A percentile compares a stretch with the other conserved stretches of the same genome.
Evolutionary conservation across 1,284 basidiomycete species (phyloP).

Genomic region (Ganoderma meredithae): DNA sequence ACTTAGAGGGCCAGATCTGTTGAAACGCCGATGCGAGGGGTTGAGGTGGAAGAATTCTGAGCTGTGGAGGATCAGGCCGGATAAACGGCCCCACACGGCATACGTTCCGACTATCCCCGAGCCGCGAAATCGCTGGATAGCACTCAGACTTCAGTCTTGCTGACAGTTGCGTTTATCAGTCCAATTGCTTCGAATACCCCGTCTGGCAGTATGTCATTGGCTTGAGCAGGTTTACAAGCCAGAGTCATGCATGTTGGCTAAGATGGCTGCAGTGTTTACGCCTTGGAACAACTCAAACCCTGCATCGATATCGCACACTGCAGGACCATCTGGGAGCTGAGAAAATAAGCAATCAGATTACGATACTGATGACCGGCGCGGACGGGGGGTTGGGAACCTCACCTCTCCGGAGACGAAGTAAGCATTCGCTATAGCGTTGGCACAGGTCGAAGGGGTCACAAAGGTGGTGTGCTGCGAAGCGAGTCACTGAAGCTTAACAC

Average conservation of each 20-base stretch:
- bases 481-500: neutral
- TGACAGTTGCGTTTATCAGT: neutral
- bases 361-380: neutral
- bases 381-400: neutral
- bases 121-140: neutral
- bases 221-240: neutral
- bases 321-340: conserved; percentile 5
- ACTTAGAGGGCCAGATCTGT: neutral
- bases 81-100: neutral
- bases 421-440: neutral
- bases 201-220: neutral
- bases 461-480: conserved; percentile 3
- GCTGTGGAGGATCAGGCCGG: neutral
- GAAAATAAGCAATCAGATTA: neutral
- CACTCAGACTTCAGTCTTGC: neutral
- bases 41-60: no score
- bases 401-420: conserved; percentile 10
- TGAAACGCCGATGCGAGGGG: no score
- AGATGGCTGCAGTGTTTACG: conserved; percentile 4
- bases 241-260: conserved; percentile 8
- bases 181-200: neutral
- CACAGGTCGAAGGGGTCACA: conserved; percentile 1
- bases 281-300: conserved; percentile 10
- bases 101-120: neutral
- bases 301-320: conserved; percentile 12